phyloP scores from a whole-genome alignment of 371 early-diverging fungal genomes.

The Choanephora cucurbitarum region DNA sequence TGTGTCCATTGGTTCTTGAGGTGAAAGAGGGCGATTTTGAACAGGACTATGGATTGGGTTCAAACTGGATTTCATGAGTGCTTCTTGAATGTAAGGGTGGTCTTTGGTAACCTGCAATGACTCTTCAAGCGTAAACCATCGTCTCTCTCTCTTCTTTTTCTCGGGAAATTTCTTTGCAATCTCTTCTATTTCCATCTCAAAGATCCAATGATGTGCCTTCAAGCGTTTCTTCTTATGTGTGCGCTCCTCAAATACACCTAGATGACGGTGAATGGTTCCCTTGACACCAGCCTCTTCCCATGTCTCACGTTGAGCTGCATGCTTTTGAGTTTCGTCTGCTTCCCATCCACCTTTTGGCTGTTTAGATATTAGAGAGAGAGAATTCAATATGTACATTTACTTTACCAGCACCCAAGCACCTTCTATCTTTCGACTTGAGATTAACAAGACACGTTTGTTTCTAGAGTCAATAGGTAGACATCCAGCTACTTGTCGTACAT shows the following conservation, averaged over 20 bases:
- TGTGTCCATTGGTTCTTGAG: background rate
- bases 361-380: too few species aligned
- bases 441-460: constrained; percentile 47
- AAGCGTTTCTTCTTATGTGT: constrained; percentile 34
- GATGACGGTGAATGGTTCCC: constrained; percentile 44
- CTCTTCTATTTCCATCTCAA: constrained; percentile 57
- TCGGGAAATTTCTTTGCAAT: constrained; percentile 56
- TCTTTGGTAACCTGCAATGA: constrained; percentile 38
- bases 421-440: constrained; percentile 45
- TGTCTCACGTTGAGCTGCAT: constrained; percentile 59
- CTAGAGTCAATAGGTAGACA: constrained; percentile 54
- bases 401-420: constrained; percentile 53
- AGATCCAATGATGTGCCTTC: constrained; percentile 52
- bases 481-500: constrained; percentile 51
- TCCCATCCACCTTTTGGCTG: constrained; percentile 67
- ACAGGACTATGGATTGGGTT: constrained; percentile 18
- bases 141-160: constrained; percentile 51
- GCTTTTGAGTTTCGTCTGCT: constrained; percentile 56
- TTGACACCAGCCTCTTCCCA: constrained; percentile 63
- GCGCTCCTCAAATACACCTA: constrained; percentile 53
- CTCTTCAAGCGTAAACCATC: constrained; percentile 60
- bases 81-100: constrained; percentile 51
- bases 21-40: background rate
- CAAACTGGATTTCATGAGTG: constrained; percentile 41
- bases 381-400: too few species aligned